Evolutionary conservation across 2,329 filamentous ascomycete species (phyloP), one percentile per base, ranked within the genome.

Genomic region (Pseudocercospora fuligena): DNA sequence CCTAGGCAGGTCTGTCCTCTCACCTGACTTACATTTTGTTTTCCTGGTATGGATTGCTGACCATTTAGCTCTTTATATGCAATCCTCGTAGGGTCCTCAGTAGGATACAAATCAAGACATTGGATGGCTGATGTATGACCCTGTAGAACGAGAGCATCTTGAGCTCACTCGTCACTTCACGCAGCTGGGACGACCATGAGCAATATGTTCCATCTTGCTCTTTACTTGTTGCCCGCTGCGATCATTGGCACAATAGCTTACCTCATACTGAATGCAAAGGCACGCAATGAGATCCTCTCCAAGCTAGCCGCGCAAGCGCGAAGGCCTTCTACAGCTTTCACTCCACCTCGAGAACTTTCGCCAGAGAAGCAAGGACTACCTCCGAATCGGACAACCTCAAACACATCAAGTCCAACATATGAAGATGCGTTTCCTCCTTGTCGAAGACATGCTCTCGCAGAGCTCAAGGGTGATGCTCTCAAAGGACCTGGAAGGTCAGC

Each of bases 321-420:
- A 64, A 80, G 80, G 68, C 71, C 77, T n/a, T 83, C 83, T n/a
- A 81, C 79, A 31, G 80, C 84, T 11, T 79, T 77, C 67, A 86
- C 84, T n/a, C 84, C 85, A 49, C 84, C 85, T 46, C 81, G 82
- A 60, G 86, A 84, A 1, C 70, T 86, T 9, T 86, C 84, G 0
- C 83, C 84, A 2, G 79, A 81, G n/a, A 84, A 83, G 73, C 79
- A 79, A 68, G 64, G 79, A 60, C 64, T 75, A 47, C 25, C 72
- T 31, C 31, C 71, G 5, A 73, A 72, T 14, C 76, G 77, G 60
- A 66, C 53, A 21, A 46, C 21, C 68, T 33, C 60, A 12, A 47
- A 65, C 21, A 58, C 61, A 33, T 43, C 36, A 12, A 57, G 29
- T 33, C 69, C 78, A 16, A 76, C 80, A 60, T 86, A 85, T 75